Percentiles rank a stretch among this genome's conserved stretches.
These are phyloP conservation scores for Proliferodiscus dingleyae DNA, from an alignment of 2,329 filamentous ascomycete species.

Conservation along the genomic window DNA sequence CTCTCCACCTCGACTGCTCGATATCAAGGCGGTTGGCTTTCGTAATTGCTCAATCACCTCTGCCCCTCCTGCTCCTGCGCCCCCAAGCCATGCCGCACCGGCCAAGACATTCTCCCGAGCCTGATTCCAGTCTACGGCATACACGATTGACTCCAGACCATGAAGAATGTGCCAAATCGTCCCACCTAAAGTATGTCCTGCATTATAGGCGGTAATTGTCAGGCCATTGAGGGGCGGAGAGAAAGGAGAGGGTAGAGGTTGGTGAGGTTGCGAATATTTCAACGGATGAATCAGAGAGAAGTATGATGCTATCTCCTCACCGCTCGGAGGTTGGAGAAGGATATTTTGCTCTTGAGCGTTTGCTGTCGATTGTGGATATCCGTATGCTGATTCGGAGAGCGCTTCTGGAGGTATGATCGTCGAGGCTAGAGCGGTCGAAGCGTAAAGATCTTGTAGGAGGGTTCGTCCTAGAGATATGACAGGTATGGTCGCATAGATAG, in stretches of 20 bases:
- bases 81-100: constrained; percentile 88
- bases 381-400: constrained; percentile 60
- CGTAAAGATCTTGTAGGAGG: constrained; percentile 85
- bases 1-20: constrained; percentile 78
- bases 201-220: constrained; percentile 94
- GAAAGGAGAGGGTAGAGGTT: constrained; percentile 80
- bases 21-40: constrained; percentile 89
- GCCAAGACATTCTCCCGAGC: constrained; percentile 92
- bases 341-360: constrained; percentile 46
- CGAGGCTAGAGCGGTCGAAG: constrained; percentile 80
- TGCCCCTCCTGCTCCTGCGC: constrained; percentile 71
- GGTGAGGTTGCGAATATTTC: constrained; percentile 95
- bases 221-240: constrained; percentile 86
- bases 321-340: constrained; percentile 64
- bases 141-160: constrained; percentile 92
- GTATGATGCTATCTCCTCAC: constrained; percentile 87
- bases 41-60: constrained; percentile 92
- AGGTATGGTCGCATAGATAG: constrained; percentile 88
- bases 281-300: constrained; percentile 87
- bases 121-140: constrained; percentile 97
- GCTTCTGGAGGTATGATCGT: constrained; percentile 72
- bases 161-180: constrained; percentile 99
- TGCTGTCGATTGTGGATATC: constrained; percentile 47
- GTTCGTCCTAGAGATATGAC: constrained; percentile 91
- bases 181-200: constrained; percentile 90